These are phyloP conservation scores for Amyloporia xantha DNA, from an alignment of 768 basidiomycete species.

Conservation along the genomic window DNA sequence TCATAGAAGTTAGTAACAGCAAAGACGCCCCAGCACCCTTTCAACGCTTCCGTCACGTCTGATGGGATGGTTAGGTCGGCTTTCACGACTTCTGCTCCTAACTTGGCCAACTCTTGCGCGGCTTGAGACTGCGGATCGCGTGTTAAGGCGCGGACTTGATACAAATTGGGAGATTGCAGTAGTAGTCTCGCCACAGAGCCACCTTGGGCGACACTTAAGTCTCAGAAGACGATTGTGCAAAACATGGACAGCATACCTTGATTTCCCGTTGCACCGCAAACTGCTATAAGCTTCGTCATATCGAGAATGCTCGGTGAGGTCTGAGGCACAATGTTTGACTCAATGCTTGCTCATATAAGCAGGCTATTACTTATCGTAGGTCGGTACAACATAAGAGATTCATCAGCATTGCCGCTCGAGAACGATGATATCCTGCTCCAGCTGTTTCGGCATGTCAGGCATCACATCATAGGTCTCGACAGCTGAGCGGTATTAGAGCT, in stretches of 20 bases:
- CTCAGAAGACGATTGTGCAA: not conserved
- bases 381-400: not conserved
- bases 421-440: not conserved
- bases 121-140: constrained; percentile 9
- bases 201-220: constrained; percentile 1
- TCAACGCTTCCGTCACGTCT: constrained; percentile 7
- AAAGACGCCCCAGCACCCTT: constrained; percentile 16
- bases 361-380: not conserved
- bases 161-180: constrained; percentile 9
- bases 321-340: not conserved
- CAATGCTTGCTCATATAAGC: not conserved
- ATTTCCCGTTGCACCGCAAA: constrained; percentile 15
- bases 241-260: constrained; percentile 15
- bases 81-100: constrained; percentile 12
- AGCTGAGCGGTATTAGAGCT: not conserved
- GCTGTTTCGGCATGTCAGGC: not conserved
- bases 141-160: constrained; percentile 13
- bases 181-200: constrained; percentile 15
- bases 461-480: not conserved
- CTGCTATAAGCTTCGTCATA: constrained; percentile 14
- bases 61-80: constrained; percentile 13
- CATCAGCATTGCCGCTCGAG: not conserved
- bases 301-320: not conserved
- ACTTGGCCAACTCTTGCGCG: constrained; percentile 7
- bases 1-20: constrained; percentile 19